Evolutionary conservation across 1,284 basidiomycete genomes (phyloP), one percentile per base, ranked within the genome.

Genomic region (Uromyces viciae-fabae): DNA sequence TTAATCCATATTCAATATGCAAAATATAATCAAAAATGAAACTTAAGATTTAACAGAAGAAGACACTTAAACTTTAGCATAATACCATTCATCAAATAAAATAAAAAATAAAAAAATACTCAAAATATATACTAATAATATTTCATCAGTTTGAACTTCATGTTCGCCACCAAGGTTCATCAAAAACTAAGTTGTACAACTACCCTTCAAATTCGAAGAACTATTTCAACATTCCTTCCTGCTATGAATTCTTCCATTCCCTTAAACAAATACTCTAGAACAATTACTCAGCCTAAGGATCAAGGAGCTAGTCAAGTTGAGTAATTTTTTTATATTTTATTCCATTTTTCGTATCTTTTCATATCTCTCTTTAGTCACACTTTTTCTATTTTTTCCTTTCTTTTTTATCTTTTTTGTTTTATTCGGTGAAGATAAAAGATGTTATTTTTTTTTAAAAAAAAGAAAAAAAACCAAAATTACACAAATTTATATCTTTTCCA

Each of bases 291-390:
- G 85, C 92, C 93, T 40, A 98, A 98, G 86, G 91, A 91, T 84
- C 95, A 98, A 86, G 95, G 93, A 66, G 95, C 94, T 58, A 94
- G 93, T 85, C 94, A 96, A 90, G 93, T 92, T 84, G 72, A 87
- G 84, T 38, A 17, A 40, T 79, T 31, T 76, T 28, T 72, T n/a
- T 40, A 43, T n/a, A 31, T 31, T 15, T 52, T 33, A 33, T 33
- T 40, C 64, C 80, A 31, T 40, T 42, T 77, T 64, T 25, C 22
- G n/a, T 64, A 68, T 62, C n/a, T 33, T 56, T 52, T 25, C n/a
- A 22, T 46, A 7, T 52, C 62, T 52, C 46, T 52, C 49, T 22
- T 66, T 52, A 25, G 17, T 43, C 2, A 60, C 28, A 56, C 7
- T 56, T 56, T 19, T 56, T 7, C 54, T 7, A 56, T 19, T 8